These are phyloP conservation scores for Lactarius tabidus DNA, from an alignment of 768 basidiomycete genomes.

Conservation along the genomic window DNA sequence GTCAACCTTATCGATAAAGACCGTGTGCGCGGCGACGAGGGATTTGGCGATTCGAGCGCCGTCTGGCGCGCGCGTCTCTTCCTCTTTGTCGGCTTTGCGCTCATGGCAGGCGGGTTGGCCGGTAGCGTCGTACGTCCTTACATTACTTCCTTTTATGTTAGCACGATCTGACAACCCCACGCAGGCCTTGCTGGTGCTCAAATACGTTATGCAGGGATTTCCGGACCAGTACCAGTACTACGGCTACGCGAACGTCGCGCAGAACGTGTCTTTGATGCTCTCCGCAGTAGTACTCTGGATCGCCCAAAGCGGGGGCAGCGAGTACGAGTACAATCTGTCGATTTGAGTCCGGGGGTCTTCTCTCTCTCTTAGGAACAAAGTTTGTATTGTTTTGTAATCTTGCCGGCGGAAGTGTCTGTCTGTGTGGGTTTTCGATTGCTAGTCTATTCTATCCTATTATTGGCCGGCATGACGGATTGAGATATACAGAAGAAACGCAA, in stretches of 20 bases:
- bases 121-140: conserved; percentile 82
- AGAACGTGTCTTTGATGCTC: conserved; percentile 81
- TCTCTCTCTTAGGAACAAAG: conserved; percentile 1
- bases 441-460: neutral
- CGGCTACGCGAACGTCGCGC: conserved; percentile 93
- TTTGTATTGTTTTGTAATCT: neutral
- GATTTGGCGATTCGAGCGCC: conserved; percentile 74
- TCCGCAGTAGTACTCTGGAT: conserved; percentile 90
- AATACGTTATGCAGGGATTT: conserved; percentile 77
- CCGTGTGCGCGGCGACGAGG: conserved; percentile 72
- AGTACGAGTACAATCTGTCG: conserved; percentile 88
- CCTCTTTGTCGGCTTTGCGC: conserved; percentile 90
- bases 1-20: conserved; percentile 96
- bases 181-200: conserved; percentile 85
- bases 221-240: conserved; percentile 80
- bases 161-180: neutral
- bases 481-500: neutral
- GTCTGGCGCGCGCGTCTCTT: conserved; percentile 91
- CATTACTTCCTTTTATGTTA: neutral
- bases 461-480: too few species aligned
- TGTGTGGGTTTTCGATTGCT: neutral
- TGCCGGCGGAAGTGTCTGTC: conserved; percentile 2
- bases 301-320: conserved; percentile 76
- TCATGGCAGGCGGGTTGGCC: conserved; percentile 98
- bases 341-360: conserved; percentile 26